phyloP scores from a whole-genome alignment of 768 basidiomycete species.

The Kwoniella dendrophila region DNA sequence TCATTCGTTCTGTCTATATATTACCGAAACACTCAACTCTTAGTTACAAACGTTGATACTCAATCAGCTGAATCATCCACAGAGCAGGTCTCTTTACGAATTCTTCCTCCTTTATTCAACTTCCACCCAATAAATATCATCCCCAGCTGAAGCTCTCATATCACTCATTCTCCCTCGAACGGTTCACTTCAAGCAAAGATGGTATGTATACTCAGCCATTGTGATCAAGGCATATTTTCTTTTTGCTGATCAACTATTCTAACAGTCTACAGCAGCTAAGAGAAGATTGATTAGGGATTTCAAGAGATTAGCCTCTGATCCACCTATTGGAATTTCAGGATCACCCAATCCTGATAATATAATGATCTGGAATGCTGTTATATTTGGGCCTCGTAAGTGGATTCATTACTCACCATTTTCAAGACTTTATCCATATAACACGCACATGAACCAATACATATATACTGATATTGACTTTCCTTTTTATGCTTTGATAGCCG shows the following conservation, averaged over 20 bases:
- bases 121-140: no score
- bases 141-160: no score
- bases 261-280: slow-evolving; percentile 87
- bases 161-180: no score
- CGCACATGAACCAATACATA: not conserved
- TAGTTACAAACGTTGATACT: no score
- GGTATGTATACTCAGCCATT: not conserved
- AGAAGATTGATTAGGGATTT: slow-evolving; percentile 97
- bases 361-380: slow-evolving; percentile 99
- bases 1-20: no score
- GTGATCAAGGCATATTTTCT: not conserved
- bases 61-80: no score
- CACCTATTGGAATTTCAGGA: slow-evolving; percentile 93
- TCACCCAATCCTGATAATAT: slow-evolving; percentile 98
- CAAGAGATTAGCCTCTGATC: slow-evolving; percentile 90
- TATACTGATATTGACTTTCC: not conserved
- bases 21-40: no score
- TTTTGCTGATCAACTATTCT: not conserved
- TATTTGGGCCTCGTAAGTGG: slow-evolving; percentile 89
- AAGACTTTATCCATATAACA: not conserved
- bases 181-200: no score
- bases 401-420: not conserved
- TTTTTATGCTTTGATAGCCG: no score
- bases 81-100: slow-evolving; percentile 4
- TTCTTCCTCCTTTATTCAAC: no score